phyloP scores from a whole-genome alignment of 208 protist genomes.

The Leptomonas seymouri region DNA sequence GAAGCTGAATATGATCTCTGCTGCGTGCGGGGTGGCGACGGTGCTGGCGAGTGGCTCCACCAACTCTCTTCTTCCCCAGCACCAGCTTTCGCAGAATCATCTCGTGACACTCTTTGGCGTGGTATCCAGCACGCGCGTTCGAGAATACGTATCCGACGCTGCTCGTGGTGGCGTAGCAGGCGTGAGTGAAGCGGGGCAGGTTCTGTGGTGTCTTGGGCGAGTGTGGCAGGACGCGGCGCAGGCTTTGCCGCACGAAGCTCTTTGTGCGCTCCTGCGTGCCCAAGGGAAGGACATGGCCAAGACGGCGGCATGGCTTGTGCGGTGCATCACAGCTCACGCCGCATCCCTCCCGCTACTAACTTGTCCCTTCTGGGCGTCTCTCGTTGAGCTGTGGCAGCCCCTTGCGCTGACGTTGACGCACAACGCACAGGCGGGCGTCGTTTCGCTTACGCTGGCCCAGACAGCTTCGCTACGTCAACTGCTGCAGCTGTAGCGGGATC shows the following conservation, averaged over 20 bases:
- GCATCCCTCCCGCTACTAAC: not conserved
- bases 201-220: slow-evolving; percentile 31
- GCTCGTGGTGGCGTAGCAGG: slow-evolving; percentile 11
- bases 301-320: slow-evolving; percentile 19
- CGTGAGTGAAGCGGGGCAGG: slow-evolving; percentile 16
- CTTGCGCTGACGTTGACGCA: slow-evolving; percentile 16
- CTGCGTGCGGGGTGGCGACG: slow-evolving; percentile 22
- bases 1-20: slow-evolving; percentile 29
- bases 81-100: not conserved
- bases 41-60: slow-evolving; percentile 1
- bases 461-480: slow-evolving; percentile 12
- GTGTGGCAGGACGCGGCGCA: slow-evolving; percentile 18
- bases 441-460: slow-evolving; percentile 13
- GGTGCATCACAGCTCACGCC: slow-evolving; percentile 6
- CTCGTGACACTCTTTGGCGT: slow-evolving; percentile 8
- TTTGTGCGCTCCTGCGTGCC: slow-evolving; percentile 7
- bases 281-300: slow-evolving; percentile 25
- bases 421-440: slow-evolving; percentile 1
- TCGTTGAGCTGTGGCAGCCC: slow-evolving; percentile 26
- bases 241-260: slow-evolving; percentile 4
- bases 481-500: not conserved
- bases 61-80: not conserved
- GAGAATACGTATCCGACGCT: slow-evolving; percentile 18
- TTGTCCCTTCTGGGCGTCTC: slow-evolving; percentile 10
- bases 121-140: slow-evolving; percentile 16